Evolutionary conservation across 2,329 filamentous ascomycete species (phyloP), one percentile per base, ranked within the genome.

Genomic region (Talaromyces sp.): DNA sequence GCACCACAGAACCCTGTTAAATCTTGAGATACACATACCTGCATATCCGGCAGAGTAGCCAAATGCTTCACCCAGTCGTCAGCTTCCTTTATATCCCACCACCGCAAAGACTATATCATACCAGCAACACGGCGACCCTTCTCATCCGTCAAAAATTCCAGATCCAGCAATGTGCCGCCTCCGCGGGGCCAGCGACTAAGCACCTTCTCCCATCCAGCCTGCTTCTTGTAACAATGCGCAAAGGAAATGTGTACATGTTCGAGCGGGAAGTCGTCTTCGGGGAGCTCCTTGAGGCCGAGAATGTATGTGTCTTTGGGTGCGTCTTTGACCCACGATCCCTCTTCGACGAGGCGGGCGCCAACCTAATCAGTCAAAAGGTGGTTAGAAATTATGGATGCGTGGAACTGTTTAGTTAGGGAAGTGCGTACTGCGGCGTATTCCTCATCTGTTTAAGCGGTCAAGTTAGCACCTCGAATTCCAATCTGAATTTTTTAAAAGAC

Each of bases 61-160:
- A 65, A 82, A 81, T 7, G 81, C 81, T 72, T 64, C 25, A 52
- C 3, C 27, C 25, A 5, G 45, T 10, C 35, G 22, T 43, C 22
- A 59, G 39, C 22, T 9, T 15, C 11, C 22, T 17, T 9, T 3
- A 15, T 27, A 17, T 2, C 13, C 25, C 13, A 25, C 47, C 22
- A 9, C 7, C 6, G 2, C 7, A 27, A 50, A 6, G 27, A 13
- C 11, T n/a, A 43, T 19, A 58, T 17, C 56, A 41, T 66, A 77
- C 74, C 77, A 69, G 78, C 79, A 65, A 80, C 78, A 67, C 78
- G 74, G 86, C 90, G 83, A 43, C 90, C 90, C 35, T 81, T 84
- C 68, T 89, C 86, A 70, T 96, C 90, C 45, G 87, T 86, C 43
- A 97, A 83, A 76, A 97, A 97, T 76, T 97, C 93, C 43, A 97